A percentile compares a stretch with the other conserved stretches of the same genome.
These are phyloP conservation scores for Zygoascus bituminiphila DNA, from an alignment of 805 yeast species.

Conservation along the genomic window DNA sequence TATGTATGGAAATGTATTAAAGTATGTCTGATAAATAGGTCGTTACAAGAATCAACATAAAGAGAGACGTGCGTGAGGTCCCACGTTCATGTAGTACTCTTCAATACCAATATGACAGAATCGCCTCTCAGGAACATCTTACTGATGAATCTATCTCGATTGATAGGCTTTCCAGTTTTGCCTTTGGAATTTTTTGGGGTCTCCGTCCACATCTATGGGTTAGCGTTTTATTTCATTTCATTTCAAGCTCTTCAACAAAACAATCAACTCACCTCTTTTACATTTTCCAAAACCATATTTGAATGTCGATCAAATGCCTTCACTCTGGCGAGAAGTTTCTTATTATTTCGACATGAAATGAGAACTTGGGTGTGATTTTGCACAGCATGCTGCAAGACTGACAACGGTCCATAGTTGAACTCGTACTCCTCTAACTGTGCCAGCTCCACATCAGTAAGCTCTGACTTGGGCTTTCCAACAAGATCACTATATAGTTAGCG, in stretches of 20 bases:
- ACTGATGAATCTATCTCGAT: conserved; percentile 72
- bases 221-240: neutral
- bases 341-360: conserved; percentile 87
- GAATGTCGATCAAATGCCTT: conserved; percentile 96
- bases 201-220: conserved; percentile 53
- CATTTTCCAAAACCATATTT: conserved; percentile 86
- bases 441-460: conserved; percentile 70
- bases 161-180: conserved; percentile 55
- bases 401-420: conserved; percentile 83
- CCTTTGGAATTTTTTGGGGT: conserved; percentile 55
- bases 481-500: conserved; percentile 14
- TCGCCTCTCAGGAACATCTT: conserved; percentile 94
- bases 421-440: conserved; percentile 83
- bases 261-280: conserved; percentile 52
- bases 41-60: too few species aligned
- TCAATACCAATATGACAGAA: conserved; percentile 74
- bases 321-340: conserved; percentile 80
- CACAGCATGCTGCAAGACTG: conserved; percentile 77
- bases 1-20: too few species aligned
- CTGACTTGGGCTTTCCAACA: conserved; percentile 34
- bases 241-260: neutral
- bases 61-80: too few species aligned
- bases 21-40: neutral
- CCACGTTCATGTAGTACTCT: conserved; percentile 16
- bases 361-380: conserved; percentile 67